Percentiles rank a stretch among this genome's conserved stretches.
Conservation (phyloP, 371 early-diverging fungal species). For the Circinella minor region DNA sequence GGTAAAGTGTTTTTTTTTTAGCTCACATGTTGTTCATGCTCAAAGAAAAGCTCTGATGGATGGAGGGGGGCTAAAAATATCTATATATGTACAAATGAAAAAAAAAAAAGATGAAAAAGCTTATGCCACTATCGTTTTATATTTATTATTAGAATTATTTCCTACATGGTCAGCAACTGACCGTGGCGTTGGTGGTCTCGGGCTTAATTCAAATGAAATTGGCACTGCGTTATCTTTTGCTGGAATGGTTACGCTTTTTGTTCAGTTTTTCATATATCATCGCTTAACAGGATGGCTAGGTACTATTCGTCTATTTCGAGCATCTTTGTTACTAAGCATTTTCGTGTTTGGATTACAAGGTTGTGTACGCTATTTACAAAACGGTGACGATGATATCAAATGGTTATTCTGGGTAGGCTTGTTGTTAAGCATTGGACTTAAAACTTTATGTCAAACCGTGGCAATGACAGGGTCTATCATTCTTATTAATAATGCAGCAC, state of each 20-base stretch:
- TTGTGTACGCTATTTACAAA: slow-evolving; percentile 33
- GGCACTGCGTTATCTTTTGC: slow-evolving; percentile 58
- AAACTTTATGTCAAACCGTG: slow-evolving; percentile 40
- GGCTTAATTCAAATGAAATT: slow-evolving; percentile 53
- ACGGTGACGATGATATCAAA: background rate
- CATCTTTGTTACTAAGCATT: slow-evolving; percentile 40
- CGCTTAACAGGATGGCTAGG: slow-evolving; percentile 48
- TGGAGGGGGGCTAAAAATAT: no score
- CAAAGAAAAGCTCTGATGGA: no score
- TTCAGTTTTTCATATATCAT: slow-evolving; percentile 60
- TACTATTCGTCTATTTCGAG: slow-evolving; percentile 51
- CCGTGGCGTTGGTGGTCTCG: slow-evolving; percentile 59
- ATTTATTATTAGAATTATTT: slow-evolving; percentile 16
- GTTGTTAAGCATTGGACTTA: slow-evolving; percentile 29
- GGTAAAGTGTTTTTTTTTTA: slow-evolving; percentile 20
- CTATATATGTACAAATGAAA: no score
- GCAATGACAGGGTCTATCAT: slow-evolving; percentile 37
- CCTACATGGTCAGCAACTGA: slow-evolving; percentile 26
- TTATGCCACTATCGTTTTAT: background rate
- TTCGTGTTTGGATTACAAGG: slow-evolving; percentile 48
- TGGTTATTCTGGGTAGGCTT: slow-evolving; percentile 19
- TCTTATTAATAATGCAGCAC: slow-evolving; percentile 41
- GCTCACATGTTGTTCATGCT: background rate
- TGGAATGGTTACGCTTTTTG: slow-evolving; percentile 51
- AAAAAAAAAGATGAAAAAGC: no score